Conservation (phyloP, 345 rosid genomes). For the Eucalyptus decipiens region DNA sequence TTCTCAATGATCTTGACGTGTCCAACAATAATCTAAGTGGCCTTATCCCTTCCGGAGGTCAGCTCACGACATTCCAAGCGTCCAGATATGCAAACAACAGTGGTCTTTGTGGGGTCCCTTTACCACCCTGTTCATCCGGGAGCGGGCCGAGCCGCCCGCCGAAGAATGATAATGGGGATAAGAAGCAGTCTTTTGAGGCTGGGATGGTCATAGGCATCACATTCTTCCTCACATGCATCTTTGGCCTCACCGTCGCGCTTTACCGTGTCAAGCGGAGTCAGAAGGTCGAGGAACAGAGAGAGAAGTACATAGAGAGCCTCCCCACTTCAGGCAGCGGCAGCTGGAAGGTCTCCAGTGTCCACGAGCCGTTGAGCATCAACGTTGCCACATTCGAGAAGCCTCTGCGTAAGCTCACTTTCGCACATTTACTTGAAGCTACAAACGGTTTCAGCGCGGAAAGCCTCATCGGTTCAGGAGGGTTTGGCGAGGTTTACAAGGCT, state of each 20-base stretch:
- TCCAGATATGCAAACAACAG: conserved; percentile 85
- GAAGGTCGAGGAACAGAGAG: conserved; percentile 48
- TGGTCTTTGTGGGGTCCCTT: conserved; percentile 86
- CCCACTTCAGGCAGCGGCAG: conserved; percentile 79
- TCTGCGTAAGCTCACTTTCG: conserved; percentile 76
- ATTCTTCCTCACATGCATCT: conserved; percentile 53
- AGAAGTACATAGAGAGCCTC: conserved; percentile 78
- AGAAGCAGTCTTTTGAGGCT: conserved; percentile 36
- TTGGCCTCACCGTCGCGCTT: conserved; percentile 52
- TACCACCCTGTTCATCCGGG: conserved; percentile 52
- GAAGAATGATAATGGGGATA: background rate
- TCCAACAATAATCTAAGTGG: conserved; percentile 90
- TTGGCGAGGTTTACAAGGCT: conserved; percentile 97
- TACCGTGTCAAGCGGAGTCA: conserved; percentile 47
- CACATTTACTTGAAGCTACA: conserved; percentile 88
- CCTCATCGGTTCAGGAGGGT: conserved; percentile 90
- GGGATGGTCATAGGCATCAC: conserved; percentile 63
- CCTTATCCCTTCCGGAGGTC: conserved; percentile 84
- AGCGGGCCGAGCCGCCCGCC: background rate
- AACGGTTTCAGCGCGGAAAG: conserved; percentile 89
- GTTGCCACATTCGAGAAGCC: conserved; percentile 98
- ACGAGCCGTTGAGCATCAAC: conserved; percentile 92
- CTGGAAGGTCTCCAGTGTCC: conserved; percentile 91
- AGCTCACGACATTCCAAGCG: conserved; percentile 82
- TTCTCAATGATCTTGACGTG: conserved; percentile 91